Evolutionary conservation across 441 rosid species (phyloP).

Genomic region (Brassica hybrid): DNA sequence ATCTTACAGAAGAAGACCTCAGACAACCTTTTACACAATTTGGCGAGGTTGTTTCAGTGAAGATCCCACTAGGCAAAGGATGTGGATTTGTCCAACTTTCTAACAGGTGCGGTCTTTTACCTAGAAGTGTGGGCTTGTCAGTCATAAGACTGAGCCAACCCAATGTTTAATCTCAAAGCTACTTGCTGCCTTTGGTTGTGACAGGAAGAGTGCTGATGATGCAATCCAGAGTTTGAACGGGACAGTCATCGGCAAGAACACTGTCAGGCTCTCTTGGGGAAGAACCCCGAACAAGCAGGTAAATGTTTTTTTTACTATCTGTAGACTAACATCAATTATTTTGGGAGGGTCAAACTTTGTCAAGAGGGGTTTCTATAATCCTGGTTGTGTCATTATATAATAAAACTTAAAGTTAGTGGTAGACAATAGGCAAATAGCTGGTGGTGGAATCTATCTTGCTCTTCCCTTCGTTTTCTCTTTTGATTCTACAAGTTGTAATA

Average conservation of each 20-base stretch:
- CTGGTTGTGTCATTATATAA: not conserved
- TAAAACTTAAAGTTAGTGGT: conserved; percentile 27
- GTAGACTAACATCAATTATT: not conserved
- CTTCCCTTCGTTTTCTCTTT: not conserved
- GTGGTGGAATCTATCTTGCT: conserved; percentile 24
- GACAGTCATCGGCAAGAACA: conserved; percentile 83
- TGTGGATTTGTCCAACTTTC: conserved; percentile 92
- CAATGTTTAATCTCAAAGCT: not conserved
- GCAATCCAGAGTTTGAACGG: conserved; percentile 80
- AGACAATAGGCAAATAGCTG: conserved; percentile 27
- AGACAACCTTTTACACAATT: conserved; percentile 79
- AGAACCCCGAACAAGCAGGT: conserved; percentile 90
- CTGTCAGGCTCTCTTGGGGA: conserved; percentile 97
- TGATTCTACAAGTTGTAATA: conserved; percentile 33
- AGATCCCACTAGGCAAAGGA: conserved; percentile 92
- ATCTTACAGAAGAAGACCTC: conserved; percentile 82
- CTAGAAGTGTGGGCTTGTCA: conserved; percentile 14
- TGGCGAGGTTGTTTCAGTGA: conserved; percentile 92
- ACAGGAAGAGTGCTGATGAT: conserved; percentile 88
- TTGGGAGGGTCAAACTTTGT: conserved; percentile 25
- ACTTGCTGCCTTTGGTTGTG: conserved; percentile 21
- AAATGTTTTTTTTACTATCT: conserved; percentile 11
- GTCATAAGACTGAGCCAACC: conserved; percentile 7
- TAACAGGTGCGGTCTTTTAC: conserved; percentile 55
- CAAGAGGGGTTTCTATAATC: not conserved